These are phyloP conservation scores for Pseudogymnoascus sp. DNA, from an alignment of 2,329 filamentous ascomycete species.

Conservation along the genomic window DNA sequence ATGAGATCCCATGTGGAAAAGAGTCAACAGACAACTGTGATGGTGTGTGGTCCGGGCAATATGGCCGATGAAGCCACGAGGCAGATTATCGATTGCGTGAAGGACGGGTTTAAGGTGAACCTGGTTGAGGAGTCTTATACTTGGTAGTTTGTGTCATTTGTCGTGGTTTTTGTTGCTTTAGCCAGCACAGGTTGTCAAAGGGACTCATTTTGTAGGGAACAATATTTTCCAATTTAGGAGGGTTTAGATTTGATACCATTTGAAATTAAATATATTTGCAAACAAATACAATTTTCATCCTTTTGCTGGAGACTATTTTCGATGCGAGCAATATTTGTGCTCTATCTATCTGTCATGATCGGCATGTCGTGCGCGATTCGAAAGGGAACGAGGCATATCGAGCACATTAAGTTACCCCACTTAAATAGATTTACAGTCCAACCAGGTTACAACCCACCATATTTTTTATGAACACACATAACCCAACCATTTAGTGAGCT, in stretches of 20 bases:
- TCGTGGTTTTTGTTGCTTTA: background rate
- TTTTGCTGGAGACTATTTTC: background rate
- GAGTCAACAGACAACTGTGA: background rate
- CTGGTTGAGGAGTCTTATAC: background rate
- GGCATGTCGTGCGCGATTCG: background rate
- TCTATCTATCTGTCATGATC: background rate
- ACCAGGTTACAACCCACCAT: background rate
- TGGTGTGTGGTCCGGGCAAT: background rate
- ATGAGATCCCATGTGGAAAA: conserved; percentile 15
- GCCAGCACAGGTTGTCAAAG: background rate
- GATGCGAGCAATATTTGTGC: background rate
- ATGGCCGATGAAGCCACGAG: background rate
- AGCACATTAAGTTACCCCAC: conserved; percentile 3
- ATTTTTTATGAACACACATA: background rate
- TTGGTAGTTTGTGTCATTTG: background rate
- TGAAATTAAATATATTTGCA: background rate
- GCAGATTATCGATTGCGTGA: background rate
- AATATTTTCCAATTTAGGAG: background rate
- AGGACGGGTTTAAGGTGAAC: background rate
- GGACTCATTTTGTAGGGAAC: background rate
- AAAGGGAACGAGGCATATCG: background rate
- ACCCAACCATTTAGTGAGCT: background rate
- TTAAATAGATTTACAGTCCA: background rate
- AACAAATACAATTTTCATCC: background rate
- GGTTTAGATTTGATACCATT: background rate